Evolutionary conservation across 768 basidiomycete genomes (phyloP), one percentile per base, ranked within the genome.

Genomic region (Obba rivulosa): DNA sequence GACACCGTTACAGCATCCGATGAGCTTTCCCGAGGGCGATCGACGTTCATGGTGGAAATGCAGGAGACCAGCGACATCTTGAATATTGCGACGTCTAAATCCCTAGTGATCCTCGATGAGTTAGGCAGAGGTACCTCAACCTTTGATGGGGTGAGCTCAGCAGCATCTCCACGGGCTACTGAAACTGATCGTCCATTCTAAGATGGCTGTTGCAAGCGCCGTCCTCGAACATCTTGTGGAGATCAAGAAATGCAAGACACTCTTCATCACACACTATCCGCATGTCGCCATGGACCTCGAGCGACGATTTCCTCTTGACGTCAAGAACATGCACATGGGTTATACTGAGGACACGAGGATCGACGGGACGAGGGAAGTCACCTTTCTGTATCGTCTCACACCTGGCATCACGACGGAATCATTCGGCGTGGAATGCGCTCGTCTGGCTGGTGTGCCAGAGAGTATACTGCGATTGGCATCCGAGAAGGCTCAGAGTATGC

Each of bases 11-110:
- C 49, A 85, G 95, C 95, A 0, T 86, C 82, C 9, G 95, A 98
- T 62, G 92, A 96, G 54, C 66, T 97, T 21, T 78, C 82, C 5
- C 77, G 86, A 34, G 92, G 92, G 0, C 80, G 90, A 8, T 95
- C 92, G 0, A 98, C 89, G 0, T 96, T 97, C 64, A 96, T 96
- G 94, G 90, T 97, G 3, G 95, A 99, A 66, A 85, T 98, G 75
- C 76, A 86, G 4, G 93, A 97, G 63, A 96, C 94, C 0, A 86
- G 83, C 57, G 90, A 96, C 58, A 93, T 97, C 48, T 67, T 98
- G 13, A 76, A 82, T 31, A 72, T 80, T 3, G 87, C 90, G 1
- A 87, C 91, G 0, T 64, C 74, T 3, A 76, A 75, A 24, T 92
- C 88, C 43, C 74, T 98, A 10, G 87, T 99, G 11, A 86, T 99